Percentiles rank a stretch among this genome's conserved stretches.
Conservation (phyloP, 139 green algal species). For the Coelastrella sp. region DNA sequence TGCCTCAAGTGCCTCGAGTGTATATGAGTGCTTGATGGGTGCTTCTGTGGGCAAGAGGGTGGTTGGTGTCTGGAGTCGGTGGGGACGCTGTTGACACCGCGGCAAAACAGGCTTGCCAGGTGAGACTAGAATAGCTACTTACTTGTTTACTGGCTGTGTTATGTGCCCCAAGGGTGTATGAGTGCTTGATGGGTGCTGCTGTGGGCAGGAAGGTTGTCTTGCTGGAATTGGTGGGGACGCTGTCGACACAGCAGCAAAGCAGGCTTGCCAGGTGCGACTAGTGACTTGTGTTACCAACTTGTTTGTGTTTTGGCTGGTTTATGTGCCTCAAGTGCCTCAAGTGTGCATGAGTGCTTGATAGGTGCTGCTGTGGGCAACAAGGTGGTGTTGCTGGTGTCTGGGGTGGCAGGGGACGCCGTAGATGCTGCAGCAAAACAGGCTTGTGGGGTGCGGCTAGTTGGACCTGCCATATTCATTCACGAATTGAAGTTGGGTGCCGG, state of each 20-base stretch:
- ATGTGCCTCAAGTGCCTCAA: too few relatives aligned
- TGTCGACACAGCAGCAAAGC: conserved; percentile 42
- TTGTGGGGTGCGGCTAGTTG: background rate
- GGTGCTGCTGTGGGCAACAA: conserved; percentile 55
- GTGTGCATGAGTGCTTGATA: too few relatives aligned
- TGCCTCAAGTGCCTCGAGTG: too few relatives aligned
- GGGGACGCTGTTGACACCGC: conserved; percentile 40
- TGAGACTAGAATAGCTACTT: background rate
- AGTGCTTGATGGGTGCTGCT: conserved; percentile 61
- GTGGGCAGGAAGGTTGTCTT: conserved; percentile 73
- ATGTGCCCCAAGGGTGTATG: too few relatives aligned
- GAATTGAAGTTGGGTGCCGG: too few relatives aligned
- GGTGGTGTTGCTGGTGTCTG: conserved; percentile 76
- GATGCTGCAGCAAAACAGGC: conserved; percentile 47
- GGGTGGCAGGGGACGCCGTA: conserved; percentile 49
- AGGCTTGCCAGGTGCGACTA: conserved; percentile 34
- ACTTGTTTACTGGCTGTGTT: too few relatives aligned
- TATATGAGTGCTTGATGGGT: too few relatives aligned
- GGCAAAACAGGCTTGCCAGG: conserved; percentile 37
- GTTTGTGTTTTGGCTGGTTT: too few relatives aligned
- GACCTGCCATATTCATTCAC: background rate
- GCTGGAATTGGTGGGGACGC: conserved; percentile 63
- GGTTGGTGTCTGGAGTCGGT: conserved; percentile 72
- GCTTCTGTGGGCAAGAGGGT: conserved; percentile 62
- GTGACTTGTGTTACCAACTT: background rate